phyloP scores from a whole-genome alignment of 2,329 filamentous ascomycete genomes.

The Sarocladium brachiariae region DNA sequence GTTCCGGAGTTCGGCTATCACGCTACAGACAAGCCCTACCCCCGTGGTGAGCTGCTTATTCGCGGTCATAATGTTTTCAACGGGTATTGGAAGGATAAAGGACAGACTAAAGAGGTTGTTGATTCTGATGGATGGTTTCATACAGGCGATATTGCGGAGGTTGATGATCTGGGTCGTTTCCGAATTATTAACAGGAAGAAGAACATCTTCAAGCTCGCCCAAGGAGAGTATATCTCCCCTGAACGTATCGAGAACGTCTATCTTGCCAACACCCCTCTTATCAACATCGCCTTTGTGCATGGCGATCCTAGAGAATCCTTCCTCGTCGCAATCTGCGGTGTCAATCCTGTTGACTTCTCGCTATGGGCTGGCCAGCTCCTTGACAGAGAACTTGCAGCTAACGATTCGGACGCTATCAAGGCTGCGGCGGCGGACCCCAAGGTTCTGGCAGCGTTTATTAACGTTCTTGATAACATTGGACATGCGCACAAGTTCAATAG shows the following conservation, averaged over 20 bases:
- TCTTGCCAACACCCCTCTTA: constrained; percentile 69
- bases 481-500: constrained; percentile 85
- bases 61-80: constrained; percentile 74
- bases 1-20: constrained; percentile 93
- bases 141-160: constrained; percentile 82
- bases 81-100: constrained; percentile 85
- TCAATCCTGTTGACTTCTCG: constrained; percentile 80
- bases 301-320: constrained; percentile 77
- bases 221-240: constrained; percentile 96
- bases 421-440: constrained; percentile 60
- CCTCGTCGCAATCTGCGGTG: constrained; percentile 80
- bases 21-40: constrained; percentile 77
- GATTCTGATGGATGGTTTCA: constrained; percentile 94
- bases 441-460: constrained; percentile 68
- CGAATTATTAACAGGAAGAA: constrained; percentile 94
- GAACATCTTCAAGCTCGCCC: constrained; percentile 95
- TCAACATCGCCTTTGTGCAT: constrained; percentile 82
- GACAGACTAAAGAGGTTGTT: constrained; percentile 76
- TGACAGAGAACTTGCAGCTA: constrained; percentile 54
- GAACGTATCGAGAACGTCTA: constrained; percentile 96
- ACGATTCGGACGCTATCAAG: constrained; percentile 61
- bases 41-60: constrained; percentile 82
- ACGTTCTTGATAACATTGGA: constrained; percentile 70
- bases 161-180: constrained; percentile 82
- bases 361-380: constrained; percentile 72